Percentiles rank a stretch among this genome's conserved stretches.
Evolutionary conservation across 495 filamentous ascomycete species (phyloP).

Genomic region (Penicillium verhagenii): DNA sequence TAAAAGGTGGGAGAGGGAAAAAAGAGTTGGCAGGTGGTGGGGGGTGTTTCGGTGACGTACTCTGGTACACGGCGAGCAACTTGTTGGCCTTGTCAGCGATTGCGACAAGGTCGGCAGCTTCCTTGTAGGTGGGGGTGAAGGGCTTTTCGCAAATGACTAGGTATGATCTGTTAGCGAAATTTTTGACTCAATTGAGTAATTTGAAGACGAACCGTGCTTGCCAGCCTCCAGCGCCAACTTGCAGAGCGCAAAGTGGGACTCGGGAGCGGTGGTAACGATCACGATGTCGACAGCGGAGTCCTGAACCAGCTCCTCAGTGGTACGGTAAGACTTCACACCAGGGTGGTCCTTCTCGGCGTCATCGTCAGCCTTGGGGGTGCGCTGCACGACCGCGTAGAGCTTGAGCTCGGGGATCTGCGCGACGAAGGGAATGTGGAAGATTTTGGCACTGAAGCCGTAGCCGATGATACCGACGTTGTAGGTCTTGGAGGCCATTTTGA

Average conservation of each 20-base stretch:
- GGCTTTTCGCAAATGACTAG: conserved; percentile 84
- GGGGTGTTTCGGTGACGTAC: conserved; percentile 29
- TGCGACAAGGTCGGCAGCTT: conserved; percentile 68
- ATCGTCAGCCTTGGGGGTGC: conserved; percentile 62
- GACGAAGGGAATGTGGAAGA: conserved; percentile 91
- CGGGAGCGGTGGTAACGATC: conserved; percentile 72
- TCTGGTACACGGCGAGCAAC: conserved; percentile 81
- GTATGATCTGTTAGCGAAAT: background rate
- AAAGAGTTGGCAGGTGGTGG: background rate
- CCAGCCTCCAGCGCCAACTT: conserved; percentile 67
- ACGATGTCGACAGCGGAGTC: conserved; percentile 69
- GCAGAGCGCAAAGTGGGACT: conserved; percentile 67
- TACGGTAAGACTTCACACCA: conserved; percentile 60
- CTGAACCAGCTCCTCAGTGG: conserved; percentile 59
- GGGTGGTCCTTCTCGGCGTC: conserved; percentile 68
- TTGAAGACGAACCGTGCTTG: conserved; percentile 59
- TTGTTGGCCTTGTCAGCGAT: conserved; percentile 61
- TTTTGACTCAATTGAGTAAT: background rate
- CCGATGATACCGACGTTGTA: conserved; percentile 62
- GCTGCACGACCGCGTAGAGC: conserved; percentile 78
- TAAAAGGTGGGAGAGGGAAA: background rate
- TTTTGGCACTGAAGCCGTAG: conserved; percentile 79
- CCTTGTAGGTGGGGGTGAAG: conserved; percentile 68
- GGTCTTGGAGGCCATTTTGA: conserved; percentile 46
- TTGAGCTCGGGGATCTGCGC: conserved; percentile 59